Conservation (phyloP, 352 stramenopile species). For the Aphanomyces cochlioides region DNA sequence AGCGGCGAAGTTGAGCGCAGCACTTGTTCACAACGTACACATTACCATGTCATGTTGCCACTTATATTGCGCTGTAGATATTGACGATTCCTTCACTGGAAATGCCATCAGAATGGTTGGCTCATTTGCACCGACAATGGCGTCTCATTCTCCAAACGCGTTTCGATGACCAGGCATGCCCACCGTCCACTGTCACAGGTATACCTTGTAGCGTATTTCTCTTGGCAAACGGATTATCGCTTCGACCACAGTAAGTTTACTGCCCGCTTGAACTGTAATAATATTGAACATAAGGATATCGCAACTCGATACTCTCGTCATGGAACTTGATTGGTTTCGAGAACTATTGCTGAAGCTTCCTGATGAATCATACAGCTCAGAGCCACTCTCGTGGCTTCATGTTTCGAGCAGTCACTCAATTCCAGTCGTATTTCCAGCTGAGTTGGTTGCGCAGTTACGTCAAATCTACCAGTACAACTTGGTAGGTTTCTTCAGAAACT, state of each 20-base stretch:
- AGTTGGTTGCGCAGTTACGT: slow-evolving; percentile 50
- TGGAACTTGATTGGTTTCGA: background rate
- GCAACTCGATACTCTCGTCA: too few relatives aligned
- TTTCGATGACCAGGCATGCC: slow-evolving; percentile 36
- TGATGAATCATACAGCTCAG: slow-evolving; percentile 47
- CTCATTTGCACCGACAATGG: slow-evolving; percentile 33
- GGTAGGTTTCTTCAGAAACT: background rate
- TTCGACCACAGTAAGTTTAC: slow-evolving; percentile 33
- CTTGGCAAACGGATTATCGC: slow-evolving; percentile 56
- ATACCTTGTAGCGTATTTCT: slow-evolving; percentile 59
- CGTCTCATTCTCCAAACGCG: slow-evolving; percentile 40
- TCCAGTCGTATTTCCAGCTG: slow-evolving; percentile 54
- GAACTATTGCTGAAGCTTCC: slow-evolving; percentile 38
- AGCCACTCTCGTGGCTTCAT: slow-evolving; percentile 61
- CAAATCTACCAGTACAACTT: background rate
- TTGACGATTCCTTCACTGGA: slow-evolving; percentile 49
- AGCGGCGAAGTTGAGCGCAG: background rate
- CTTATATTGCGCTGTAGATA: slow-evolving; percentile 34
- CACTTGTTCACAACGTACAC: slow-evolving; percentile 19
- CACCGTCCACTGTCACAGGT: slow-evolving; percentile 40
- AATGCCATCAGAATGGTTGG: slow-evolving; percentile 31
- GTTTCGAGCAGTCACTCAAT: slow-evolving; percentile 62
- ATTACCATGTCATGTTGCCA: background rate
- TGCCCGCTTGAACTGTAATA: too few relatives aligned
- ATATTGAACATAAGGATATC: too few relatives aligned